Percentiles rank a stretch among this genome's conserved stretches.
phyloP scores from a whole-genome alignment of 495 filamentous ascomycete species.

The Jackrogersella minutella region DNA sequence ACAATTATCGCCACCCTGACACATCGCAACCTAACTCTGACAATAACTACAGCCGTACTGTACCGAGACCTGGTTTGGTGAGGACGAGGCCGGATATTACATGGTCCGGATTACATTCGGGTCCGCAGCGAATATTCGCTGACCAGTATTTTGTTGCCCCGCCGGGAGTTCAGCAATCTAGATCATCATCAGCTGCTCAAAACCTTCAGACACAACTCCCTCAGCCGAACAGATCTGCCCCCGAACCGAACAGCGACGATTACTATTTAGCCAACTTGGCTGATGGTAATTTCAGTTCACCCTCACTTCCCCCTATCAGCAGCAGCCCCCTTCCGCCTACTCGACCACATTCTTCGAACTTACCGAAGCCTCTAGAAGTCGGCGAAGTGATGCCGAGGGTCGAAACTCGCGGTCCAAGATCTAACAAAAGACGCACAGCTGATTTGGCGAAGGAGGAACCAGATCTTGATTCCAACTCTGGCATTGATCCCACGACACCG shows the following conservation, averaged over 20 bases:
- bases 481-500: conserved; percentile 31
- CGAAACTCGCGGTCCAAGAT: conserved; percentile 2
- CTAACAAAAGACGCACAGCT: conserved; percentile 23
- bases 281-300: conserved; percentile 48
- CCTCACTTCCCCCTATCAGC: conserved; percentile 44
- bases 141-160: conserved; percentile 2
- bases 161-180: conserved; percentile 7
- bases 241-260: conserved; percentile 41
- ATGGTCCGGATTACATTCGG: conserved; percentile 1
- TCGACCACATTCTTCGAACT: conserved; percentile 21
- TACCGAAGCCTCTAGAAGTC: conserved; percentile 26
- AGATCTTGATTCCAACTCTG: conserved; percentile 13
- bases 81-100: not conserved
- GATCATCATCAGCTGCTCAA: conserved; percentile 4
- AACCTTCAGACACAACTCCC: conserved; percentile 11
- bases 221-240: conserved; percentile 6
- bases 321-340: conserved; percentile 32
- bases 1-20: not conserved
- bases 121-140: not conserved
- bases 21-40: not conserved
- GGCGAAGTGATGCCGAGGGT: conserved; percentile 29
- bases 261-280: conserved; percentile 40
- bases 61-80: not conserved
- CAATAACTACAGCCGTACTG: not conserved
- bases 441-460: conserved; percentile 40